These are phyloP conservation scores for Annulohypoxylon bovei DNA, from an alignment of 495 filamentous ascomycete species.

Conservation along the genomic window DNA sequence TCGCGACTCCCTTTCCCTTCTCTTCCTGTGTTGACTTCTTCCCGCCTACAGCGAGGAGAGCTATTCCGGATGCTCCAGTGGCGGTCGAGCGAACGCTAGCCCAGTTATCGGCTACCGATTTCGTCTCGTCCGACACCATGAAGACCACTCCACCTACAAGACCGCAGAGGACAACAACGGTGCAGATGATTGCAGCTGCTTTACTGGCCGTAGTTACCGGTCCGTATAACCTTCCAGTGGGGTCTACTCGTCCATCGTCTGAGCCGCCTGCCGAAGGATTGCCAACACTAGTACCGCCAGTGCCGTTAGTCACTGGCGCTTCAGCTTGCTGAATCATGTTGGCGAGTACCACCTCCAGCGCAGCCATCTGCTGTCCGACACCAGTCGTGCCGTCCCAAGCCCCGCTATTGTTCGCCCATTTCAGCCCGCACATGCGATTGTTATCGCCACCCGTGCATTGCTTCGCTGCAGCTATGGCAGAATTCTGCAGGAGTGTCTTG, in stretches of 20 bases:
- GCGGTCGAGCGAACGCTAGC: constrained; percentile 28
- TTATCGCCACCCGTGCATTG: constrained; percentile 70
- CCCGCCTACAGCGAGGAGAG: background rate
- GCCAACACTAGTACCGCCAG: constrained; percentile 79
- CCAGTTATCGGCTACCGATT: constrained; percentile 39
- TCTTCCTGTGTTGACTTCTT: constrained; percentile 13
- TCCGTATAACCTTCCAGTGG: constrained; percentile 23
- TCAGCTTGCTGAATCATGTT: constrained; percentile 60
- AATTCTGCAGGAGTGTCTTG: constrained; percentile 68
- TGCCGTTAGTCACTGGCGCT: constrained; percentile 69
- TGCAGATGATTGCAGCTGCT: constrained; percentile 70
- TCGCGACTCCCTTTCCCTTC: constrained; percentile 28
- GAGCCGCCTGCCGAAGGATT: constrained; percentile 71
- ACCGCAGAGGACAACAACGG: constrained; percentile 53
- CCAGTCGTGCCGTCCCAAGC: constrained; percentile 66
- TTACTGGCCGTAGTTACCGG: constrained; percentile 63
- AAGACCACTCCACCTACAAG: constrained; percentile 48
- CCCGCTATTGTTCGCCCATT: constrained; percentile 66
- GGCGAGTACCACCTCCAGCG: constrained; percentile 71
- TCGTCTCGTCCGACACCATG: constrained; percentile 50
- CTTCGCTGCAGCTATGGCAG: constrained; percentile 71
- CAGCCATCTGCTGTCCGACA: constrained; percentile 77
- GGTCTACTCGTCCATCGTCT: constrained; percentile 48
- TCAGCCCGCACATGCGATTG: constrained; percentile 73
- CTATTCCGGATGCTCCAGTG: background rate